Evolutionary conservation across 257 asterid genomes (phyloP), one percentile per base, ranked within the genome.

Genomic region (Nyctanthes arbortristis): DNA sequence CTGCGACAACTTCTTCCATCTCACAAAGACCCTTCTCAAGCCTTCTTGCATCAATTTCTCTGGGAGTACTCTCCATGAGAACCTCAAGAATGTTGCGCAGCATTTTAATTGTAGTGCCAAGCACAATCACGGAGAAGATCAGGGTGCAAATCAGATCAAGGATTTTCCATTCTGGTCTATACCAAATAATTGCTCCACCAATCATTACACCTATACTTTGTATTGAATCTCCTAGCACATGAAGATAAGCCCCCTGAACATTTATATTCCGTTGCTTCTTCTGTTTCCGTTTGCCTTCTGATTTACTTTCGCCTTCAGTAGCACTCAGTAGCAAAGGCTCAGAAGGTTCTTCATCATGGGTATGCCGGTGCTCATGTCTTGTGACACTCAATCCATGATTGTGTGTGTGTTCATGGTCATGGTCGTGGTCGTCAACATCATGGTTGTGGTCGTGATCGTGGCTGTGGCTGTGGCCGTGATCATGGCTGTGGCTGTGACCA

Each of bases 141-240:
- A 93, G 88, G 0, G 98, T 93, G 73, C 97, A 90, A 5, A 90
- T 85, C 58, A 90, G 84, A 78, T 93, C 98, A 8, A 88, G 79
- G 61, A 90, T 84, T 61, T 87, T 88, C 98, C 96, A 93, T 76
- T 87, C 89, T 0, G 97, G 98, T 73, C 87, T 87, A 36, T 79
- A 85, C 98, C 98, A 93, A 64, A 93, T 90, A 3, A 88, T 20
- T 25, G 88, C 97, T 47, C 96, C 97, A 14, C 97, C 97, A 31
- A 93, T 84, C 98, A 90, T 90, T 16, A 93, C 98, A 2, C 97
- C 98, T 20, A 93, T 75, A 64, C 97, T 90, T 68, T 90, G 98
- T 66, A 90, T 79, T 3, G 96, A 90, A 75, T 90, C 98, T 61
- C 97, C 97, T 3, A 93, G 82, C 12, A 88, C 93, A 40, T 90